Evolutionary conservation across 2,329 filamentous ascomycete species (phyloP).

Genomic region (Aspergillus chevalieri): DNA sequence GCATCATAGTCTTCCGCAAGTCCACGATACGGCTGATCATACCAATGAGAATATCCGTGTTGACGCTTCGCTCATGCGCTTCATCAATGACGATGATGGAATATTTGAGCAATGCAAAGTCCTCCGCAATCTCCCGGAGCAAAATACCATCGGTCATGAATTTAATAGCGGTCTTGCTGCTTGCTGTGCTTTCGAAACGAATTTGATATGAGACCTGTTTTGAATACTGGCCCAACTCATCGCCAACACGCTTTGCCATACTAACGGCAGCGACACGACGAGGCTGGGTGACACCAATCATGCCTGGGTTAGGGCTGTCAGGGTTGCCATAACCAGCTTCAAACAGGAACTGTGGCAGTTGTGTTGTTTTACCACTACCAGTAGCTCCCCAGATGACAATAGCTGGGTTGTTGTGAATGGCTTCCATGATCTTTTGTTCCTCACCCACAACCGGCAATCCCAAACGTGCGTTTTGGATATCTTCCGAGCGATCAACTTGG

Average conservation of each 20-base stretch:
- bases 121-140: conserved; percentile 81
- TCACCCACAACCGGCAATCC: conserved; percentile 86
- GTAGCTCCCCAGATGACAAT: conserved; percentile 92
- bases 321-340: conserved; percentile 85
- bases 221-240: conserved; percentile 75
- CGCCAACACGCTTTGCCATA: conserved; percentile 86
- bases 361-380: conserved; percentile 95
- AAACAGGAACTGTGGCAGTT: conserved; percentile 91
- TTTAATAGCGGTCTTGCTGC: conserved; percentile 79
- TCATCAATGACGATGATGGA: conserved; percentile 93
- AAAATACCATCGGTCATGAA: conserved; percentile 99
- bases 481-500: conserved; percentile 59
- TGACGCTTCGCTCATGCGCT: conserved; percentile 93
- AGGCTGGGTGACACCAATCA: conserved; percentile 94
- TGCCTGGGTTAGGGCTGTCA: conserved; percentile 72
- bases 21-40: conserved; percentile 92
- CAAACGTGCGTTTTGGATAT: conserved; percentile 71
- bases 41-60: conserved; percentile 96
- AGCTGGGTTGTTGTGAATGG: conserved; percentile 82
- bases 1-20: conserved; percentile 66
- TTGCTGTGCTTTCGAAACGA: conserved; percentile 81
- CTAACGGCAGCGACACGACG: conserved; percentile 91
- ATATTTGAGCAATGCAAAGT: conserved; percentile 83
- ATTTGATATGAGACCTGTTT: conserved; percentile 85
- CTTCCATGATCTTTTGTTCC: conserved; percentile 97